These are phyloP conservation scores for Serendipita indica DNA, from an alignment of 768 basidiomycete genomes.

Conservation along the genomic window DNA sequence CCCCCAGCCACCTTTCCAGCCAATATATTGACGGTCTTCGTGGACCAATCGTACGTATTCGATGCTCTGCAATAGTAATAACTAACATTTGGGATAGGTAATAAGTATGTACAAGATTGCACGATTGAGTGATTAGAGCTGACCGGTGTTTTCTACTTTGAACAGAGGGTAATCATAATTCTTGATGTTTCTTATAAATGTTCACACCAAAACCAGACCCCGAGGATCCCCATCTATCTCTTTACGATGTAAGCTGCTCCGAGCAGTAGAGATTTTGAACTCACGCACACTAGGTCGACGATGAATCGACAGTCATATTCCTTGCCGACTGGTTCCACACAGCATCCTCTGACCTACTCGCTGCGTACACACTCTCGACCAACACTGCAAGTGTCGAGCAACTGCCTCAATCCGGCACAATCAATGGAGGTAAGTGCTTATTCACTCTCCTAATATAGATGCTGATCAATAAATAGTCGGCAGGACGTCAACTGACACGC, in stretches of 20 bases:
- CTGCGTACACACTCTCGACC: slow-evolving; percentile 12
- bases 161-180: slow-evolving; percentile 35
- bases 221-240: background rate
- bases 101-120: slow-evolving; percentile 3
- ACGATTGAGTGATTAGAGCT: slow-evolving; percentile 23
- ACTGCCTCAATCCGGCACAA: slow-evolving; percentile 12
- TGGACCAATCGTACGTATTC: slow-evolving; percentile 1
- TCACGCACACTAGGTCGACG: background rate
- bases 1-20: background rate
- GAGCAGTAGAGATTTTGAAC: background rate
- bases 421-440: background rate
- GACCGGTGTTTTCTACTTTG: slow-evolving; percentile 11
- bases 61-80: background rate
- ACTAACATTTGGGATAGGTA: background rate
- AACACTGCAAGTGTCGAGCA: background rate
- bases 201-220: background rate
- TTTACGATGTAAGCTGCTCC: slow-evolving; percentile 25
- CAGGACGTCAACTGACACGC: slow-evolving; percentile 15
- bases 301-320: slow-evolving; percentile 29
- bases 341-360: slow-evolving; percentile 20
- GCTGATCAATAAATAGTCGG: slow-evolving; percentile 6
- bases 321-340: slow-evolving; percentile 24
- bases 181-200: slow-evolving; percentile 19
- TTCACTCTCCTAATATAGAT: background rate
- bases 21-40: slow-evolving; percentile 1